These are phyloP conservation scores for Yamadazyma oceani DNA, from an alignment of 1,139 yeast genomes.

Conservation along the genomic window DNA sequence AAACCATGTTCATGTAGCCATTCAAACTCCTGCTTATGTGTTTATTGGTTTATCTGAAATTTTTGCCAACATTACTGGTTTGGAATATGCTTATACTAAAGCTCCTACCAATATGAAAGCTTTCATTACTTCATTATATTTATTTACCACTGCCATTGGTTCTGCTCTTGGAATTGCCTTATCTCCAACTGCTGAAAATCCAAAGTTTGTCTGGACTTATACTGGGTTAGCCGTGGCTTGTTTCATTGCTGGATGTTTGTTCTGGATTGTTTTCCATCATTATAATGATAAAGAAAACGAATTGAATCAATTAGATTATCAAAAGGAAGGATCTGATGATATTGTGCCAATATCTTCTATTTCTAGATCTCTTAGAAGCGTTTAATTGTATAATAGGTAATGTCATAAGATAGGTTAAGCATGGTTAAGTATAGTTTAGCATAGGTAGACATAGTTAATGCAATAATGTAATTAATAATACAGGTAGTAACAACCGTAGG, in stretches of 20 bases:
- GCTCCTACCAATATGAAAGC: slow-evolving; percentile 69
- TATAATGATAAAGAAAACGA: slow-evolving; percentile 62
- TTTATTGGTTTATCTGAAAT: slow-evolving; percentile 65
- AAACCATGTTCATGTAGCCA: slow-evolving; percentile 58
- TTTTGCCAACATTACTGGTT: slow-evolving; percentile 64
- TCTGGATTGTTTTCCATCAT: slow-evolving; percentile 61
- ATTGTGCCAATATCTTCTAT: slow-evolving; percentile 27
- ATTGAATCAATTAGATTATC: slow-evolving; percentile 54
- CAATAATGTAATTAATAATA: too few species aligned
- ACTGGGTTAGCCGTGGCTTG: slow-evolving; percentile 61
- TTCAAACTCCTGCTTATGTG: slow-evolving; percentile 64
- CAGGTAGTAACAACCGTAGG: too few species aligned
- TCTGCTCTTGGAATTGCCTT: slow-evolving; percentile 73
- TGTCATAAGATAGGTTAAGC: too few species aligned
- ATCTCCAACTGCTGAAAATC: slow-evolving; percentile 63
- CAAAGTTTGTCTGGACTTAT: slow-evolving; percentile 68
- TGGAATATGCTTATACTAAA: slow-evolving; percentile 69
- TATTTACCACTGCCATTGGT: slow-evolving; percentile 65
- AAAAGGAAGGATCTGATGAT: slow-evolving; percentile 17
- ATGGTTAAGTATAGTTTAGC: too few species aligned
- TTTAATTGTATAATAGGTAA: slow-evolving; percentile 5
- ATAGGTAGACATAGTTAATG: too few species aligned
- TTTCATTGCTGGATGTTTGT: slow-evolving; percentile 56
- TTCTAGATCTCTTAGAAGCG: slow-evolving; percentile 23
- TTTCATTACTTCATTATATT: slow-evolving; percentile 61